Base-by-base conservation (phyloP, 2,329 filamentous ascomycete species). In the Fusarium begoniae region DNA sequence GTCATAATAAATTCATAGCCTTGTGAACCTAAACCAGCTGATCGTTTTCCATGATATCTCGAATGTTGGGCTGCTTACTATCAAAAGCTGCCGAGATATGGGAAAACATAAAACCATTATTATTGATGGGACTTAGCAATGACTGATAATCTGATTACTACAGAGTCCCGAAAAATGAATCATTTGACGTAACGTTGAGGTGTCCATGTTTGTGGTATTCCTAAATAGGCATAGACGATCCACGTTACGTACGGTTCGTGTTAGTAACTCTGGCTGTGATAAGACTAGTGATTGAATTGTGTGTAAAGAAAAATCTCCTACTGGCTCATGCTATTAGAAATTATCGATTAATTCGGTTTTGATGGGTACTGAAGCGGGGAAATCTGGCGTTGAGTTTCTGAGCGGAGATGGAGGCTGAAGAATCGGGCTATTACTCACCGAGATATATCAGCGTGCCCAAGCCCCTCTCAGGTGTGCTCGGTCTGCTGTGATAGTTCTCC, bases 221-320 rank as follows among this genome's bases (percentile, higher is more conserved):
- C 44, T 15, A 32, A 66, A 28, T 22, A 41, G 70, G 45, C 43
- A 20, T 57, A 59, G 65, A 5, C 0, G 18, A 3, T 22, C 8
- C 5, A 8, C 45, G 14, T 73, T 70, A 73, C 70, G 57, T 74
- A 71, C 54, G n/a, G 6, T 30, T 62, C 28, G 22, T 47, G 44
- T 73, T 73, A 73, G 55, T 74, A 13, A 74, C 26, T 24, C 12
- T n/a, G 9, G 32, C 17, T 24, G 10, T 11, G 30, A 51, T 37
- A 15, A 22, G 22, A 30, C 37, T 72, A 62, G 50, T 74, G 45
- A 63, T 41, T 26, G 4, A 65, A 43, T 8, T 40, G 38, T 72
- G 54, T 62, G 58, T 72, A 74, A 72, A 13, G 8, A 8, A 11
- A 50, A 45, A 12, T 1, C 2, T 11, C 2, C 8, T 2, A 22